These are phyloP conservation scores for Linum tenue DNA, from an alignment of 345 rosid species.

Conservation along the genomic window DNA sequence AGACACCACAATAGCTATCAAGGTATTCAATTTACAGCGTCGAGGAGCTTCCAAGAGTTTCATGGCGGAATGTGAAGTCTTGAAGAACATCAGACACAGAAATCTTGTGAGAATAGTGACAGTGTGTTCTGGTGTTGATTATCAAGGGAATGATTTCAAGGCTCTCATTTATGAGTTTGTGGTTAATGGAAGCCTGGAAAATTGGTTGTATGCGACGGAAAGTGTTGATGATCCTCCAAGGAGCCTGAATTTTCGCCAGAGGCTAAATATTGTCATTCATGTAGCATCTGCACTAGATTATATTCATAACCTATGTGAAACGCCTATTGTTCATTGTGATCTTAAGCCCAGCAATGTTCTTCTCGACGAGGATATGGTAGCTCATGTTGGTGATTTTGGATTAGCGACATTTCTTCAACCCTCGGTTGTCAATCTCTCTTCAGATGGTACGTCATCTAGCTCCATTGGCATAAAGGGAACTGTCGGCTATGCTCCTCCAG, in stretches of 20 bases:
- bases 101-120: constrained; percentile 12
- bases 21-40: background rate
- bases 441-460: background rate
- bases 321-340: constrained; percentile 1
- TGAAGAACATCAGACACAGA: constrained; percentile 9
- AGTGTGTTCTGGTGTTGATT: constrained; percentile 6
- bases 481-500: constrained; percentile 1
- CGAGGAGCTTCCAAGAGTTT: no score
- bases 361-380: background rate
- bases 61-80: background rate
- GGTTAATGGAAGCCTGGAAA: no score
- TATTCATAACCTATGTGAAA: constrained; percentile 6
- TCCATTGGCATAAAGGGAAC: background rate
- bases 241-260: background rate
- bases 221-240: background rate
- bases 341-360: constrained; percentile 8
- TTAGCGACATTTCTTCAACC: background rate
- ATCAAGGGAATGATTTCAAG: no score
- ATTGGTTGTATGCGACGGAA: constrained; percentile 5
- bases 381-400: constrained; percentile 12
- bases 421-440: no score
- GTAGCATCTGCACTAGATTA: constrained; percentile 4
- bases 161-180: no score
- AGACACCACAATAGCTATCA: constrained; percentile 3
- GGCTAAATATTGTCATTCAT: constrained; percentile 5